Evolutionary conservation across 345 rosid species (phyloP), one percentile per base, ranked within the genome.

Genomic region (Citrus trifoliata): DNA sequence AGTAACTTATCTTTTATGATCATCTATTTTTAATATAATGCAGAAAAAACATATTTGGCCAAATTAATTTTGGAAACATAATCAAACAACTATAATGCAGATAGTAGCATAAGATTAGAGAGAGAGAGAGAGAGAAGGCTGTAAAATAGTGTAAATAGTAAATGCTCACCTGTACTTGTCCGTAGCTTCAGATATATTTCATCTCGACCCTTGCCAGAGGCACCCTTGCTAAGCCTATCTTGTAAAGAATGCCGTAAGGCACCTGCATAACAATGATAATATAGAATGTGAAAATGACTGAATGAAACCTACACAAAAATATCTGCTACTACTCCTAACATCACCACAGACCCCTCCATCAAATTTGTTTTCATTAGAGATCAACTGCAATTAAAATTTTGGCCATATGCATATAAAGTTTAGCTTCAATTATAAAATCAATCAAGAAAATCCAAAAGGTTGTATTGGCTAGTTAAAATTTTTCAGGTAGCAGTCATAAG

Each of bases 171-270:
- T 78, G 99, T 93, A 83, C 99, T 96, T 22, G 99, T 93, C 65
- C 92, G 97, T 61, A 96, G 91, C 87, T 91, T 96, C 73, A 96
- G 80, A 87, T 93, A 84, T 78, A 96, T 94, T 84, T 94, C 97
- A 86, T 93, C 97, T 60, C 90, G 91, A 71, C 85, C 77, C 80
- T 84, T 91, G 82, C 98, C 98, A 0, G 97, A 79, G 24, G 87
- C 83, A 76, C 95, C 92, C 83, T 91, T 96, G 82, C 98, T 91
- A 75, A 95, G 92, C 78, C 98, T 90, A 80, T 93, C 98, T 81
- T 95, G 98, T 69, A 95, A 85, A 80, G 98, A 95, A 86, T 91
- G 98, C 67, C 98, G 86, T 69, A 95, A 80, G 72, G 98, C 97
- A 93, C 98, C 98, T 95, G 70, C 24, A 79, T 35, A 42, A 79